phyloP scores from a whole-genome alignment of 352 stramenopile species.

The Phytophthora fragariaefolia region DNA sequence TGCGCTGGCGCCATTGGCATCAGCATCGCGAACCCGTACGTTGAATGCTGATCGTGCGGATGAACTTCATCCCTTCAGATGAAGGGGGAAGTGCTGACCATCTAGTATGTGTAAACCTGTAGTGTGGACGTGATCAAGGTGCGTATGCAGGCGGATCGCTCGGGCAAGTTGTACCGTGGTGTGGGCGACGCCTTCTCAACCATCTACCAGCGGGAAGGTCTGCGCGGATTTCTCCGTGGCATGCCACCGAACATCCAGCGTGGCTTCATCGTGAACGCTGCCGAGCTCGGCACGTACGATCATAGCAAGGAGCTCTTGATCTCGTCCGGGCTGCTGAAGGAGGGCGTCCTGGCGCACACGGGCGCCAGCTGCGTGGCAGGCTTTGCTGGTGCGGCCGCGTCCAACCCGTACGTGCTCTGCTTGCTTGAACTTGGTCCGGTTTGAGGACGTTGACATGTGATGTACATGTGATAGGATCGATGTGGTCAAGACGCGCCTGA shows the following conservation, averaged over 20 bases:
- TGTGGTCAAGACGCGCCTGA: conserved; percentile 86
- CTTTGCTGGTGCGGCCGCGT: conserved; percentile 74
- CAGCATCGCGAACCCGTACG: conserved; percentile 85
- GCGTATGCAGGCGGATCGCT: conserved; percentile 82
- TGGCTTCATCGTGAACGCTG: conserved; percentile 87
- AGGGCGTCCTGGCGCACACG: conserved; percentile 76
- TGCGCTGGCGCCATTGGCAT: conserved; percentile 83
- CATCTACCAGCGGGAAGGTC: conserved; percentile 79
- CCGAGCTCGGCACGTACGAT: conserved; percentile 88
- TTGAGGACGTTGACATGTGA: conserved; percentile 1
- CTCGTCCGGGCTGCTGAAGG: conserved; percentile 61
- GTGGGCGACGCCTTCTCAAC: conserved; percentile 70
- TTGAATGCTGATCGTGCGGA: no score
- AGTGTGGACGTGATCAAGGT: conserved; percentile 92
- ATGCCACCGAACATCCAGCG: conserved; percentile 88
- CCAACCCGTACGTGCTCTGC: conserved; percentile 67
- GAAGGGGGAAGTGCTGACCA: not conserved
- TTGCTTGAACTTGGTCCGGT: not conserved
- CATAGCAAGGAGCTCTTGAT: conserved; percentile 84
- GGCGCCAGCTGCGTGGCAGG: conserved; percentile 78
- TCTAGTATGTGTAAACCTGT: conserved; percentile 14
- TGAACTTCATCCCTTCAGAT: not conserved
- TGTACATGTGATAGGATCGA: conserved; percentile 59
- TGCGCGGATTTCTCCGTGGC: conserved; percentile 77
- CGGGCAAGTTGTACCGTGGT: conserved; percentile 72